Evolutionary conservation across 805 yeast genomes (phyloP), one percentile per base, ranked within the genome.

Genomic region (Saccharomycopsis sp.): DNA sequence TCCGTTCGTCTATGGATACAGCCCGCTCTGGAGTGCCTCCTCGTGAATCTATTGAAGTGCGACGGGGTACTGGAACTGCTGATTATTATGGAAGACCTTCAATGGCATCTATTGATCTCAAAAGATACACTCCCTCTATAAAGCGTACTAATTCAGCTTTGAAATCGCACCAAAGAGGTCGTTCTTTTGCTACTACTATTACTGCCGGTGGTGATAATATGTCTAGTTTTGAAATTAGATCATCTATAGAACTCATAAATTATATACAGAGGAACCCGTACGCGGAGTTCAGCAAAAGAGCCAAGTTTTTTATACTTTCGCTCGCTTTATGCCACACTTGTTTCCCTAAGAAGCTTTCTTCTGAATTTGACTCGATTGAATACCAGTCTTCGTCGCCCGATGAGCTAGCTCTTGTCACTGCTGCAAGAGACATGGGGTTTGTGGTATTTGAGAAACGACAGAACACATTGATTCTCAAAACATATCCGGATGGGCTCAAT

Each of bases 321-420:
- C 74, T 94, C 55, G 94, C 98, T 0, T 73, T 94, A 52, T 94
- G 99, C 66, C 97, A 92, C 68, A 80, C 94, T 0, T 93, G 98
- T 69, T 73, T 89, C 53, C 98, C 98, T 1, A 85, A 86, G 63
- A 78, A 73, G 49, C 64, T 68, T 0, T 19, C 50, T 2, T 53
- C 47, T 12, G 64, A 61, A 5, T 47, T 38, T 17, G 58, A 55
- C 17, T 9, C 54, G 23, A 29, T 91, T 23, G 85, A 83, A 58
- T 94, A 94, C 66, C 97, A 93, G 68, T 89, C 98, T 0, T 84
- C 98, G 0, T 92, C 97, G 0, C 99, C 99, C 0, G 99, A 94
- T 72, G 99, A 94, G 69, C 72, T 92, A 54, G 99, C 99, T 0
- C 74, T 94, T 34, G 93, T 94, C 2, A 83, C 86, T 52, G 99